These are phyloP conservation scores for Trypanosoma brucei DNA, from an alignment of 208 protist genomes.

Conservation along the genomic window DNA sequence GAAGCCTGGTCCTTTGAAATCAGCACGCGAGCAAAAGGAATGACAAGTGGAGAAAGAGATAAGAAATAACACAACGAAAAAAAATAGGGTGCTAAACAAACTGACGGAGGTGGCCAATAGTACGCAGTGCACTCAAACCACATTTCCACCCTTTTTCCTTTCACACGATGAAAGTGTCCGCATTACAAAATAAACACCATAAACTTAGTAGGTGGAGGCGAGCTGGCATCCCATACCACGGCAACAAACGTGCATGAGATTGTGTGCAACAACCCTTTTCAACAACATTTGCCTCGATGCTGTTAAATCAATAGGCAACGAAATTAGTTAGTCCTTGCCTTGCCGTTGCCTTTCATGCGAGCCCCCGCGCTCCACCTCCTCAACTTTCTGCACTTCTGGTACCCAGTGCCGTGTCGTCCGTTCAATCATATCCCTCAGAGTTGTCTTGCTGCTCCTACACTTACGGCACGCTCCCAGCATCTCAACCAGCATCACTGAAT, in stretches of 20 bases:
- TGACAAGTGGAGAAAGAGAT: too few relatives aligned
- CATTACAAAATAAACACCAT: too few relatives aligned
- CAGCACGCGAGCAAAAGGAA: too few relatives aligned
- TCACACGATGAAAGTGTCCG: too few relatives aligned
- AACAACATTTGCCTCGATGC: too few relatives aligned
- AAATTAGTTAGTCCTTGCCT: background rate
- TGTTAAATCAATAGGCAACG: background rate
- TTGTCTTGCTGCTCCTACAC: slow-evolving; percentile 83
- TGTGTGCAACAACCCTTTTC: too few relatives aligned
- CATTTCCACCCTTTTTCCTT: too few relatives aligned
- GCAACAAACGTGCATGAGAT: too few relatives aligned
- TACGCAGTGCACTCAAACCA: background rate
- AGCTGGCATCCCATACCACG: too few relatives aligned
- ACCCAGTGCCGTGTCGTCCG: slow-evolving; percentile 88
- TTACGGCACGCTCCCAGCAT: slow-evolving; percentile 88
- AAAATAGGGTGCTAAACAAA: slow-evolving; percentile 1
- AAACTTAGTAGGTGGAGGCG: too few relatives aligned
- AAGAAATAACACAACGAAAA: background rate
- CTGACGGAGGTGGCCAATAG: background rate
- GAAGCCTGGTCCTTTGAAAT: background rate
- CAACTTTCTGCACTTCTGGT: slow-evolving; percentile 75
- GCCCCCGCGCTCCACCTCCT: slow-evolving; percentile 31
- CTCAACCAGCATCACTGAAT: slow-evolving; percentile 70
- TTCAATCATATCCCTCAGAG: slow-evolving; percentile 87
- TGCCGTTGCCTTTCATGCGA: background rate